Conservation (phyloP, 495 filamentous ascomycete genomes). For the Penicillium steckii region DNA sequence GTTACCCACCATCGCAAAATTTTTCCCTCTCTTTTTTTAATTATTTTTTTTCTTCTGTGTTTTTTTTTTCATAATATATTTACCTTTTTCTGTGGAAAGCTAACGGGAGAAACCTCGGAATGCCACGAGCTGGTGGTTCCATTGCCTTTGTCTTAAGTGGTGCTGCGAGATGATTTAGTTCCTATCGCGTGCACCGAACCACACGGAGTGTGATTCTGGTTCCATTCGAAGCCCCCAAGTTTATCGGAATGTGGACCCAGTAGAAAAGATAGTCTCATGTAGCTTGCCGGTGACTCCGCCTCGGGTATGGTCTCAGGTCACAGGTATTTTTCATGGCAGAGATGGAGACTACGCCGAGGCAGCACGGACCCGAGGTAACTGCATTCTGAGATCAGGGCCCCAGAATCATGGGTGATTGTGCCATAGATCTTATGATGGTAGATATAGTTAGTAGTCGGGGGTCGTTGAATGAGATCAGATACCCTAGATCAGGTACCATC, state of each 20-base stretch:
- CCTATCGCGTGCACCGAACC: constrained; percentile 1
- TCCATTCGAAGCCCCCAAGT: constrained; percentile 8
- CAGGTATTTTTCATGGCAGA: background rate
- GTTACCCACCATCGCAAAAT: constrained; percentile 16
- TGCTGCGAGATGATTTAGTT: constrained; percentile 1
- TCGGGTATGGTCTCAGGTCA: constrained; percentile 8
- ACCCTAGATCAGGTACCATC: too few species aligned
- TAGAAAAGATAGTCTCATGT: constrained; percentile 1
- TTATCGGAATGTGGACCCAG: constrained; percentile 18
- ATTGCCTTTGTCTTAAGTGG: constrained; percentile 8
- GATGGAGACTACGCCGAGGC: constrained; percentile 1
- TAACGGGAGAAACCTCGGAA: background rate
- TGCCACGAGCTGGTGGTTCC: constrained; percentile 7
- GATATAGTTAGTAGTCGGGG: too few species aligned
- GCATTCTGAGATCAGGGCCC: background rate
- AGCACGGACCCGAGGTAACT: background rate
- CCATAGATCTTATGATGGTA: background rate
- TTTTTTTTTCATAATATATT: background rate
- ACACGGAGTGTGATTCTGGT: constrained; percentile 8
- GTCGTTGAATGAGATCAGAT: too few species aligned
- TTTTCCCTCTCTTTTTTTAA: background rate
- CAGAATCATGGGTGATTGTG: background rate
- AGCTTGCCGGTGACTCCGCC: constrained; percentile 4
- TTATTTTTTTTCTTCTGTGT: background rate
- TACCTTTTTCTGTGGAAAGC: background rate